Evolutionary conservation across 2,329 filamentous ascomycete genomes (phyloP).

Genomic region (Claviceps sp.): DNA sequence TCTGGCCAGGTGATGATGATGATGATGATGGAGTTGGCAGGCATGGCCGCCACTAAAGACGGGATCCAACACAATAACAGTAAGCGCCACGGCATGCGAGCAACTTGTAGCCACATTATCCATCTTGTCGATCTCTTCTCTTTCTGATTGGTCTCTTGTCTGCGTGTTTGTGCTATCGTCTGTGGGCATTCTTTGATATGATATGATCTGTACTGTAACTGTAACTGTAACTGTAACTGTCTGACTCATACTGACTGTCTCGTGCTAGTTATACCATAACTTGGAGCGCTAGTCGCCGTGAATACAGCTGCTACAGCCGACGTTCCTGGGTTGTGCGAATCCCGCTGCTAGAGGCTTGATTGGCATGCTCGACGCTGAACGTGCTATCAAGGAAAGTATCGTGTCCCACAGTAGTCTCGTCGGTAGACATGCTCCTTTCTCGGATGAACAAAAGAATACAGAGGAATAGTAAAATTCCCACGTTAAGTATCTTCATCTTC

Average conservation of each 20-base stretch:
- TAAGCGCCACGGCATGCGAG: conserved; percentile 14
- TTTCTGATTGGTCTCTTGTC: conserved; percentile 12
- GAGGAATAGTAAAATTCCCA: not conserved
- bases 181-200: conserved; percentile 26
- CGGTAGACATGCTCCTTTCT: conserved; percentile 17
- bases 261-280: conserved; percentile 55
- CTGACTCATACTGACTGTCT: conserved; percentile 20
- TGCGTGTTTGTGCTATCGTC: conserved; percentile 54
- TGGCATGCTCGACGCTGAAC: conserved; percentile 21
- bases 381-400: conserved; percentile 30
- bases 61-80: conserved; percentile 21
- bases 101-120: conserved; percentile 10
- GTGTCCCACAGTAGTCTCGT: conserved; percentile 19
- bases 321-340: conserved; percentile 26
- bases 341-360: conserved; percentile 19
- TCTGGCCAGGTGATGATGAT: not conserved
- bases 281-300: conserved; percentile 47
- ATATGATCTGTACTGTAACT: conserved; percentile 11
- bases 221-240: conserved; percentile 18
- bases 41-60: not conserved
- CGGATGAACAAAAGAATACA: conserved; percentile 9
- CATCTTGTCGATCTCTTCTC: conserved; percentile 28
- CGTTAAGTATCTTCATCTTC: not conserved
- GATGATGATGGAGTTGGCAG: not conserved
- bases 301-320: conserved; percentile 35